A percentile compares a stretch with the other conserved stretches of the same genome.
Conservation (phyloP, 2,329 filamentous ascomycete species). For the Calonectria multiphialidica region DNA sequence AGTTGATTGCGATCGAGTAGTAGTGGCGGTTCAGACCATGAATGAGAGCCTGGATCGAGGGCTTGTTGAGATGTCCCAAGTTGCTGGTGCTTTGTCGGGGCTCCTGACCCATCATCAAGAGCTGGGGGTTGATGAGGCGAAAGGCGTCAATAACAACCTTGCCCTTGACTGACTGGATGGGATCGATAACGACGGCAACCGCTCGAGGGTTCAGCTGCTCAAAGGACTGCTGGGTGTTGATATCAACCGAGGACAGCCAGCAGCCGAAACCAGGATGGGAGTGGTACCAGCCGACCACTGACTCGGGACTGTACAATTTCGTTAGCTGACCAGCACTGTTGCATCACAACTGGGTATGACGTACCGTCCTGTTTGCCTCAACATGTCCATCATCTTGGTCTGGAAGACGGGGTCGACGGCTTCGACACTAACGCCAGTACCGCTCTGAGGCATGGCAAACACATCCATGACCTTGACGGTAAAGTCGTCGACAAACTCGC, state of each 20-base stretch:
- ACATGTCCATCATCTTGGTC: constrained; percentile 99
- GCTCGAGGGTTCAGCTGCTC: constrained; percentile 97
- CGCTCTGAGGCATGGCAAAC: constrained; percentile 99
- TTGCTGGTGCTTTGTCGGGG: constrained; percentile 98
- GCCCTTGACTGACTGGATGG: constrained; percentile 99
- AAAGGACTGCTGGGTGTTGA: constrained; percentile 99
- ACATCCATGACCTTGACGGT: constrained; percentile 98
- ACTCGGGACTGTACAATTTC: constrained; percentile 78
- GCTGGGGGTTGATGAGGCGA: constrained; percentile 97
- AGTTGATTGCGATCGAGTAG: constrained; percentile 99
- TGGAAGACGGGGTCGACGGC: constrained; percentile 99
- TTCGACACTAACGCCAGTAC: constrained; percentile 97
- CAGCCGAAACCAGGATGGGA: constrained; percentile 99
- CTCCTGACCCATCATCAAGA: constrained; percentile 97
- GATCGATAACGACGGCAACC: constrained; percentile 97
- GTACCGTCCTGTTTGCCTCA: constrained; percentile 95
- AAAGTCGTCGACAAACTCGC: constrained; percentile 99
- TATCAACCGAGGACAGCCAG: constrained; percentile 99
- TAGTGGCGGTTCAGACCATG: constrained; percentile 98
- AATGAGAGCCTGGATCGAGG: constrained; percentile 98
- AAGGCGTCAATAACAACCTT: constrained; percentile 99
- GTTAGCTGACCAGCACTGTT: constrained; percentile 29
- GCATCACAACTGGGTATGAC: constrained; percentile 38
- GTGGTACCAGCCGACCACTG: constrained; percentile 99
- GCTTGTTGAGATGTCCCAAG: constrained; percentile 97